Percentiles rank a stretch among this genome's conserved stretches.
Conservation (phyloP, 1,284 basidiomycete genomes). For the Tremellales sp. region DNA sequence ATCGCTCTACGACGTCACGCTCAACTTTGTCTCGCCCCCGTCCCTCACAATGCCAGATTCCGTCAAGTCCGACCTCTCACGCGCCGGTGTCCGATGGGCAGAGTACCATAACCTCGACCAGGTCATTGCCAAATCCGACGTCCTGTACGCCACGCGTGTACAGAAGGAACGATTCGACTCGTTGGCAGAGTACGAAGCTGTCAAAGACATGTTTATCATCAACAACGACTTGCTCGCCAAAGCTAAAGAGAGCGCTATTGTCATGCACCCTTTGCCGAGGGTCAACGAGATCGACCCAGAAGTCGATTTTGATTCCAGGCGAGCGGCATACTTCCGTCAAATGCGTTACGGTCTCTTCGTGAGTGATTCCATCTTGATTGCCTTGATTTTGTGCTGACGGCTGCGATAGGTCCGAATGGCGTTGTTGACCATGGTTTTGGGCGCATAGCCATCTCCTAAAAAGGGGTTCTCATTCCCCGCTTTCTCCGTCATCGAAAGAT, state of each 20-base stretch:
- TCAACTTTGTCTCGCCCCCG: constrained; percentile 93
- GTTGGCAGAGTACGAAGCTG: constrained; percentile 78
- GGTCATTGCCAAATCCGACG: constrained; percentile 88
- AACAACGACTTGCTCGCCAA: constrained; percentile 87
- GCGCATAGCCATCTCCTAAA: no score
- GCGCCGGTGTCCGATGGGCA: constrained; percentile 72
- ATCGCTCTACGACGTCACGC: constrained; percentile 80
- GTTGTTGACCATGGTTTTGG: constrained; percentile 65
- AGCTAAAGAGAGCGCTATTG: constrained; percentile 94
- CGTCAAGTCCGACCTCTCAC: constrained; percentile 76
- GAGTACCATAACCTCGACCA: constrained; percentile 86
- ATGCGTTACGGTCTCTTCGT: constrained; percentile 98
- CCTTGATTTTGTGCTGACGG: constrained; percentile 4
- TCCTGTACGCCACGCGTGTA: constrained; percentile 92
- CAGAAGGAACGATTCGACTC: constrained; percentile 91
- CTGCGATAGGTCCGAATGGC: constrained; percentile 72
- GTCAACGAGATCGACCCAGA: constrained; percentile 97
- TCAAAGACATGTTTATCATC: constrained; percentile 89
- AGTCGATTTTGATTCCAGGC: constrained; percentile 91
- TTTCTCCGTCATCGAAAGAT: no score
- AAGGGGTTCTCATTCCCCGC: no score
- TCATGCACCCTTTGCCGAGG: constrained; percentile 96
- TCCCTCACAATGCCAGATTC: constrained; percentile 87
- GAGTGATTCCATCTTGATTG: constrained; percentile 47
- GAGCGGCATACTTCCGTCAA: constrained; percentile 97